Evolutionary conservation across 352 stramenopile genomes (phyloP).

Genomic region (Phytophthora cryptogea): DNA sequence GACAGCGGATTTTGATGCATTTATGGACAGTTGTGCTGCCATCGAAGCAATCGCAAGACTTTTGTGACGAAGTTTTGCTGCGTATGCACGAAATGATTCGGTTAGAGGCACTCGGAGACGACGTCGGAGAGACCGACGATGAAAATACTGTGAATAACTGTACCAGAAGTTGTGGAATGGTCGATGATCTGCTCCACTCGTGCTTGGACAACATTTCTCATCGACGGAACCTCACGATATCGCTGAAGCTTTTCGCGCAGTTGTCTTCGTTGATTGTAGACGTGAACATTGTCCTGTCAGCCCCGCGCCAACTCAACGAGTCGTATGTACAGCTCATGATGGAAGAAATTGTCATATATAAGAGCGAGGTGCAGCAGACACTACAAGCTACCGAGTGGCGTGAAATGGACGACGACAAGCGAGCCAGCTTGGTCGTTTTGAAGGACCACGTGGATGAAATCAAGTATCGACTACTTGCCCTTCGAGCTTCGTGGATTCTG

Average conservation of each 20-base stretch:
- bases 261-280: constrained; percentile 38
- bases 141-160: neutral
- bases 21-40: constrained; percentile 44
- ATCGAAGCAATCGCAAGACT: constrained; percentile 10
- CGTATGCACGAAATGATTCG: constrained; percentile 45
- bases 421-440: constrained; percentile 20
- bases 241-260: constrained; percentile 45
- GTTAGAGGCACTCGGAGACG: constrained; percentile 19
- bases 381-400: constrained; percentile 9
- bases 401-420: constrained; percentile 14
- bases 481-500: constrained; percentile 63
- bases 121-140: constrained; percentile 1
- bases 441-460: constrained; percentile 33
- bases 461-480: constrained; percentile 57
- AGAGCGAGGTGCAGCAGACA: constrained; percentile 12
- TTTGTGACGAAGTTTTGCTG: constrained; percentile 41
- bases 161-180: constrained; percentile 8
- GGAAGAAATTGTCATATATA: constrained; percentile 35
- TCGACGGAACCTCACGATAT: constrained; percentile 20
- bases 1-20: constrained; percentile 43
- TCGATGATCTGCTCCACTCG: constrained; percentile 29
- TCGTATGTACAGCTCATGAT: constrained; percentile 30
- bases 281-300: constrained; percentile 5
- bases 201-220: constrained; percentile 35
- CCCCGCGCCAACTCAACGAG: neutral